Percentiles rank a stretch among this genome's conserved stretches.
phyloP scores from a whole-genome alignment of 768 basidiomycete species.

The Naematelia encephala region DNA sequence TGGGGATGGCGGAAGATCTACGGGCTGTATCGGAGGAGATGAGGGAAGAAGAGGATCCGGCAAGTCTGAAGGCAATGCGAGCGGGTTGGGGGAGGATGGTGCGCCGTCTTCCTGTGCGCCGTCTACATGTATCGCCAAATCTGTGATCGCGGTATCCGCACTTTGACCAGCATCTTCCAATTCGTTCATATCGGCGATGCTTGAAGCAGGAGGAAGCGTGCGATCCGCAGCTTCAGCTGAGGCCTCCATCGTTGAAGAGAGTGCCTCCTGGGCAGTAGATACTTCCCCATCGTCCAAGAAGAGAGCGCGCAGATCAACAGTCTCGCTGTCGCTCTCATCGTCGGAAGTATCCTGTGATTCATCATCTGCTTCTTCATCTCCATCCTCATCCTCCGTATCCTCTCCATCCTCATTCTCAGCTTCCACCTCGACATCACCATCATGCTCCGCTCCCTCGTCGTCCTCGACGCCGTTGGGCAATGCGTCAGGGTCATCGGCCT shows the following conservation, averaged over 20 bases:
- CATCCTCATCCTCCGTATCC: conserved; percentile 1
- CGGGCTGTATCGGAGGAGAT: not conserved
- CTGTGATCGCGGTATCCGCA: too few relatives aligned
- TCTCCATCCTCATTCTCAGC: not conserved
- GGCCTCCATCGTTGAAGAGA: not conserved
- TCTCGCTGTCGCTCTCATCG: conserved; percentile 29
- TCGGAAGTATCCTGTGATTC: conserved; percentile 33
- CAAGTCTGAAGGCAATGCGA: not conserved
- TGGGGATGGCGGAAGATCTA: not conserved
- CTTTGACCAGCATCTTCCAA: not conserved
- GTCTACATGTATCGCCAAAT: too few relatives aligned
- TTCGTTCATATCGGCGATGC: not conserved
- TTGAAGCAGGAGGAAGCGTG: not conserved
- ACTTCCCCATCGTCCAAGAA: not conserved
- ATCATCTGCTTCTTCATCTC: conserved; percentile 25
- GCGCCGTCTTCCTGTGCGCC: too few relatives aligned
- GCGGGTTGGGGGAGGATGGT: not conserved
- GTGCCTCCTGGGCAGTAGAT: not conserved
- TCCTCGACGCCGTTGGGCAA: conserved; percentile 12
- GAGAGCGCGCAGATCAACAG: not conserved
- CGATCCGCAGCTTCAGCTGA: not conserved
- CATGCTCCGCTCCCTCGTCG: not conserved
- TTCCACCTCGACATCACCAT: conserved; percentile 1
- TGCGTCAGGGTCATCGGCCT: conserved; percentile 19
- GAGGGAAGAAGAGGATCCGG: not conserved